Evolutionary conservation across 2,329 filamentous ascomycete genomes (phyloP).

Genomic region (Colletotrichum sidae): DNA sequence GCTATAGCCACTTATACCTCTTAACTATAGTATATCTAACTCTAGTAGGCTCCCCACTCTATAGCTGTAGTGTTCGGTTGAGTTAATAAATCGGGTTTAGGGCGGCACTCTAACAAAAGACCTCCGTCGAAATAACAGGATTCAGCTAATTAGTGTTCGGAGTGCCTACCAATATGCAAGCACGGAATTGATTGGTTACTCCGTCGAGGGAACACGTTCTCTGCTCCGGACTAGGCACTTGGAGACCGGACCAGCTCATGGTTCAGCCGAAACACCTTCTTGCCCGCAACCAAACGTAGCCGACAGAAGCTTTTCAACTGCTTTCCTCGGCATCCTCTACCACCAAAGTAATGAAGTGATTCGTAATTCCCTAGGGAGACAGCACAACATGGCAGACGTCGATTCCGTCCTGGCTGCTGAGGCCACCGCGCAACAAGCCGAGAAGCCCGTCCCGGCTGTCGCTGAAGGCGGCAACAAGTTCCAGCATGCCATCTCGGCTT

Average conservation of each 20-base stretch:
- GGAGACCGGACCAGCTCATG: conserved; percentile 6
- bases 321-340: background rate
- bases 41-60: too few species aligned
- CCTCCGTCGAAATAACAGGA: too few species aligned
- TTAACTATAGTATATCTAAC: too few species aligned
- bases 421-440: conserved; percentile 23
- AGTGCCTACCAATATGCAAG: conserved; percentile 8
- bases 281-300: too few species aligned
- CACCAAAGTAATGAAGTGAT: conserved; percentile 30
- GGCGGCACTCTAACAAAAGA: too few species aligned
- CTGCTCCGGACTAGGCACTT: background rate
- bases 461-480: conserved; percentile 86
- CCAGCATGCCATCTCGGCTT: conserved; percentile 93
- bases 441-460: conserved; percentile 10
- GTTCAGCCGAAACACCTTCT: conserved; percentile 34
- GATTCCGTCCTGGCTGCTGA: conserved; percentile 37
- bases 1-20: too few species aligned
- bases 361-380: conserved; percentile 2
- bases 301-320: conserved; percentile 26
- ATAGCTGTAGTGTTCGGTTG: too few species aligned
- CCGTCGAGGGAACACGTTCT: conserved; percentile 37
- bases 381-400: conserved; percentile 40
- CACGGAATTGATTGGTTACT: conserved; percentile 27
- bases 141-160: too few species aligned
- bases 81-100: too few species aligned